Conservation (phyloP, 2,329 filamentous ascomycete species). For the Cordyceps cateniannulata region DNA sequence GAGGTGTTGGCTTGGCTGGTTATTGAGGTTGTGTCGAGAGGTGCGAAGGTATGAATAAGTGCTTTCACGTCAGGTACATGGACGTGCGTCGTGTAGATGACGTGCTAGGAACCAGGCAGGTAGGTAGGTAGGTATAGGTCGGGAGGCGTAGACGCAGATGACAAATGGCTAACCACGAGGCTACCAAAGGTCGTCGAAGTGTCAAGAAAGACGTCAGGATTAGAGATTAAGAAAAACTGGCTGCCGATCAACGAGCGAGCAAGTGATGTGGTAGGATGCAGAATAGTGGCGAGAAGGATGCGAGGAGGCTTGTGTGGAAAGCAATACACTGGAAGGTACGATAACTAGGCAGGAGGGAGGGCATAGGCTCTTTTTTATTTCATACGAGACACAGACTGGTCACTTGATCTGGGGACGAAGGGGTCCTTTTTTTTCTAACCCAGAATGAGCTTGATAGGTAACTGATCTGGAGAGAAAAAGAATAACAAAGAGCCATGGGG, state of each 20-base stretch:
- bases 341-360: not conserved
- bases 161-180: not conserved
- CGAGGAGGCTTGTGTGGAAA: not conserved
- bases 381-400: not conserved
- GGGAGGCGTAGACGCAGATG: not conserved
- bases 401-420: slow-evolving; percentile 6
- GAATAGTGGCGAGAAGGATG: not conserved
- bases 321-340: not conserved
- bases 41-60: not conserved
- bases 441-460: not conserved
- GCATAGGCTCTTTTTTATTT: slow-evolving; percentile 11
- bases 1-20: not conserved
- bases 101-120: not conserved
- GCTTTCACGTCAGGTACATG: not conserved
- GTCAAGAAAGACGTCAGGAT: not conserved
- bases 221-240: not conserved
- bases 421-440: not conserved
- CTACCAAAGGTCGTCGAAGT: not conserved
- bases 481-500: not conserved
- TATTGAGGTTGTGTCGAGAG: not conserved
- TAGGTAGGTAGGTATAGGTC: too few relatives aligned
- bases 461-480: not conserved
- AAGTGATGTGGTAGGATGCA: not conserved
- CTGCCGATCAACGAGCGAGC: slow-evolving; percentile 9
- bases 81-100: not conserved